Conservation (phyloP, 2,329 filamentous ascomycete genomes). For the Pseudogymnoascus sp. region DNA sequence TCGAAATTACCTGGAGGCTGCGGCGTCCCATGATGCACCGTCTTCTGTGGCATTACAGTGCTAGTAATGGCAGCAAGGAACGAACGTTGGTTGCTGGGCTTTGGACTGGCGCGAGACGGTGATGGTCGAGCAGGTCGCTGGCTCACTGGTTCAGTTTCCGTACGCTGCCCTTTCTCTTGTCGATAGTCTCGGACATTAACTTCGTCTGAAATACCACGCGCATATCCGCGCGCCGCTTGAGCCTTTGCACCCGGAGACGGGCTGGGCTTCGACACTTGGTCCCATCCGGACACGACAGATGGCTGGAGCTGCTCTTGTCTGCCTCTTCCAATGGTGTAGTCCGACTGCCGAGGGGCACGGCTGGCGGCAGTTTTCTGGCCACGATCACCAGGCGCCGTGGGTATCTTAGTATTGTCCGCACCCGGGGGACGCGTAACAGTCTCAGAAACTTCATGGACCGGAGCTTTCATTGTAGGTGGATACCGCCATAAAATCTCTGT, state of each 20-base stretch:
- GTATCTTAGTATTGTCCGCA: background rate
- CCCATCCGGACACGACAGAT: background rate
- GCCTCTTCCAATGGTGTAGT: background rate
- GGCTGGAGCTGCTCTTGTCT: background rate
- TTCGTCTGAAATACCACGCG: background rate
- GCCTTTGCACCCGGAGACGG: background rate
- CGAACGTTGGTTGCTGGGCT: background rate
- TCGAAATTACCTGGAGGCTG: background rate
- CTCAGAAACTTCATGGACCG: background rate
- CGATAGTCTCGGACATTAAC: background rate
- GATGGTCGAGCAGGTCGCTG: background rate
- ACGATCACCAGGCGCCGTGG: background rate
- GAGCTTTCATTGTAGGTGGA: background rate
- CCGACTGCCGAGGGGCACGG: background rate
- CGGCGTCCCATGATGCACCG: background rate
- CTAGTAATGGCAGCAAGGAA: constrained; percentile 1
- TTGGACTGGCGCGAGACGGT: background rate
- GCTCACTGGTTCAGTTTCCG: background rate
- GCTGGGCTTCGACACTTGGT: constrained; percentile 4
- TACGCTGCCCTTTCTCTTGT: background rate
- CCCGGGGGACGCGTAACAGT: background rate
- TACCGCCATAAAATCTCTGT: constrained; percentile 8
- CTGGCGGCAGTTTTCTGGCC: background rate
- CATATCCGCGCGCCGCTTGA: background rate
- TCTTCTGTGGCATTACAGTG: background rate